Conservation (phyloP, 768 basidiomycete genomes). For the Russula virescens region DNA sequence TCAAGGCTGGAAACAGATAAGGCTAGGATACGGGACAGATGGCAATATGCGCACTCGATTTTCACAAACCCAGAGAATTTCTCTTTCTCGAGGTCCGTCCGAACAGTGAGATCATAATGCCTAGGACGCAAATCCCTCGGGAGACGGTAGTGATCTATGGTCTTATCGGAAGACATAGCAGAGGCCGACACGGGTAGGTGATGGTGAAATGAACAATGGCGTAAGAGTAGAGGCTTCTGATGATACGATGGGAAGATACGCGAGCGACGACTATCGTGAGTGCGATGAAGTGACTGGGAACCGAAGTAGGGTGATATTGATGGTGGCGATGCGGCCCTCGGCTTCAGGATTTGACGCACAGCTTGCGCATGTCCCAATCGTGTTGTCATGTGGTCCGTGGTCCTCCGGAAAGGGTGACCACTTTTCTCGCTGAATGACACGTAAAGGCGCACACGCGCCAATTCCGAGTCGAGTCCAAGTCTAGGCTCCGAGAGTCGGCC, state of each 20-base stretch:
- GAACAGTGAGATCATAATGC: slow-evolving; percentile 75
- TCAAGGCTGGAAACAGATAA: slow-evolving; percentile 45
- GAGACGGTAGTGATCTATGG: slow-evolving; percentile 43
- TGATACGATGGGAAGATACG: background rate
- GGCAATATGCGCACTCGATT: slow-evolving; percentile 46
- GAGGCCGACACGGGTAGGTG: background rate
- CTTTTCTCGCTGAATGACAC: no score
- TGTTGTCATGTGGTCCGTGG: slow-evolving; percentile 3
- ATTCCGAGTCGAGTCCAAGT: no score
- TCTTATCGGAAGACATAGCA: slow-evolving; percentile 5
- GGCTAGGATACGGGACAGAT: background rate
- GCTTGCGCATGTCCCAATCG: background rate
- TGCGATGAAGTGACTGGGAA: slow-evolving; percentile 1
- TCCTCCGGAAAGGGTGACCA: background rate
- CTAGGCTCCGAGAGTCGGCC: no score
- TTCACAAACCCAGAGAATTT: slow-evolving; percentile 73
- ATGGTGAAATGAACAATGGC: slow-evolving; percentile 17
- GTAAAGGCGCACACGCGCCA: no score
- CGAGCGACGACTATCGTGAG: background rate
- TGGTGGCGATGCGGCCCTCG: background rate
- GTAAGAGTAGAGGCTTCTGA: background rate
- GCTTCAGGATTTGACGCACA: slow-evolving; percentile 1
- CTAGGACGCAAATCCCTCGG: slow-evolving; percentile 60
- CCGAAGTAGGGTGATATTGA: slow-evolving; percentile 1
- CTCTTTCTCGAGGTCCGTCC: slow-evolving; percentile 74